Base-by-base conservation (phyloP, 139 green algal species). In the Diplosphaera chodatii region DNA sequence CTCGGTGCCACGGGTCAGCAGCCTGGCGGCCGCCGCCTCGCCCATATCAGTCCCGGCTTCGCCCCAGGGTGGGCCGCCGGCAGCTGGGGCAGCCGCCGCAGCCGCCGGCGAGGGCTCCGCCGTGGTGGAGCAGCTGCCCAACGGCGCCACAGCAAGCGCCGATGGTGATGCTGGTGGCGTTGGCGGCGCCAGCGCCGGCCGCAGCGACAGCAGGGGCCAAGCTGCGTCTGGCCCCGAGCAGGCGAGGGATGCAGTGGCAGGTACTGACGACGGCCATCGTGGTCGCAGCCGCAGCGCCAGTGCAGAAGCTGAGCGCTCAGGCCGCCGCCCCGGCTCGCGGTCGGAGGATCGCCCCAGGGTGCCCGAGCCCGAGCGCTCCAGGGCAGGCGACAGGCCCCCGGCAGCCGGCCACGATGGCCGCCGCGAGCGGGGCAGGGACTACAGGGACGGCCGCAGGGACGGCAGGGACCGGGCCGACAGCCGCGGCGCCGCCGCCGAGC, bases 211-310 rank as follows among this genome's bases (percentile, higher is more conserved):
- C 23, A 31, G 30, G 37, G 68, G 68, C 8, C 68, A 41, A 5
- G 41, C 68, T 25, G 63, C 40, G 13, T 72, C 68, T 18, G 41
- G 48, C 6, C 28, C 63, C 6, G 48, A 41, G n/a, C 32, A 41
- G 40, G 29, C 48, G 18, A 59, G 48, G 48, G 48, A 59, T 25
- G 16, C 48, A 10, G 48, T 3, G 13, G 13, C 22, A 25, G 48
- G 13, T 18, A 59, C 13, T 25, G 48, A 18, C 27, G n/a, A n/a
- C n/a, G n/a, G n/a, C n/a, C n/a, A n/a, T n/a, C n/a, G n/a, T n/a
- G 13, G 30, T 41, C 28, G 33, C 3, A 73, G 66, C 34, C 73
- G 67, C 63, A 37, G 64, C 55, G 23, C 30, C 40, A 70, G 79
- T 33, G 32, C 59, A 21, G 55, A 55, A 16, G 27, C 15, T 4